These are phyloP conservation scores for Albizia julibrissin DNA, from an alignment of 306 rosid species.

Conservation along the genomic window DNA sequence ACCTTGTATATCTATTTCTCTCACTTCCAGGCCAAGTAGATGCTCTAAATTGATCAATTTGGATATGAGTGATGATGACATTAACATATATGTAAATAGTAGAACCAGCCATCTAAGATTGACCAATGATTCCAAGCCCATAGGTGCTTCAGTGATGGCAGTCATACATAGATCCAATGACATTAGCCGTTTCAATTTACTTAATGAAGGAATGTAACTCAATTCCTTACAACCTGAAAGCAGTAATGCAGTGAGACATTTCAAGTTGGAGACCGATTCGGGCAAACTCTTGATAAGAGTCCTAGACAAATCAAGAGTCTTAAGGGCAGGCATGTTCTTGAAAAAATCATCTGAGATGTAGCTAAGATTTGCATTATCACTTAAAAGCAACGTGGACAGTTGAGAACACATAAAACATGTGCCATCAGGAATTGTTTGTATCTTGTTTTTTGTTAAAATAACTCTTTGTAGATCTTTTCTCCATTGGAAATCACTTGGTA, in stretches of 20 bases:
- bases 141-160: background rate
- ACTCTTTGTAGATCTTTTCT: background rate
- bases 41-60: background rate
- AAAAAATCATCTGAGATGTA: background rate
- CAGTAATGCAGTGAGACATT: background rate
- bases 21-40: background rate
- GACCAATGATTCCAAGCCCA: background rate
- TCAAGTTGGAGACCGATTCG: background rate
- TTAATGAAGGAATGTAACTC: background rate
- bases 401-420: background rate
- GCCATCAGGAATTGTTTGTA: background rate
- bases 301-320: background rate
- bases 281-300: background rate
- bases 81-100: accelerated
- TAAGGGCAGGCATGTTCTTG: background rate
- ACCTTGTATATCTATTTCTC: background rate
- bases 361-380: background rate
- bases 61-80: background rate
- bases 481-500: background rate
- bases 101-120: background rate
- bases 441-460: background rate
- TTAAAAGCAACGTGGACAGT: background rate
- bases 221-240: background rate
- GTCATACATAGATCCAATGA: background rate
- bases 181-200: background rate